phyloP scores from a whole-genome alignment of 78 protist genomes.

The Mantamonas sphyraenae region DNA sequence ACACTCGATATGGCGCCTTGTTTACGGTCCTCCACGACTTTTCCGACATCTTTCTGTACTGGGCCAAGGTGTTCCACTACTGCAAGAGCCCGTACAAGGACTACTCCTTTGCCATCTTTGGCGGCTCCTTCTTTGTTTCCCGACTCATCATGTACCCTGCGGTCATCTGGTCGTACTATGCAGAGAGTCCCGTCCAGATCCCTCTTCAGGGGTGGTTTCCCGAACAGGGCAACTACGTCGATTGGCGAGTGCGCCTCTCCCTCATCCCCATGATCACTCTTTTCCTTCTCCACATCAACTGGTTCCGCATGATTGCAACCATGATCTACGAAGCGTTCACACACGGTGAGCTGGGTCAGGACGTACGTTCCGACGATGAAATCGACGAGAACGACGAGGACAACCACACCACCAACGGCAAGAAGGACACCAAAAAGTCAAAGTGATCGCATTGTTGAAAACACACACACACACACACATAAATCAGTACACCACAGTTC shows the following conservation, averaged over 20 bases:
- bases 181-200: background rate
- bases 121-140: background rate
- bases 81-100: constrained; percentile 4
- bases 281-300: background rate
- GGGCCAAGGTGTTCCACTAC: background rate
- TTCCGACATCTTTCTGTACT: constrained; percentile 10
- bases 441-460: no score
- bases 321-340: background rate
- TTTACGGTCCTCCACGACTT: background rate
- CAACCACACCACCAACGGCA: no score
- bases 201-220: background rate
- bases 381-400: no score
- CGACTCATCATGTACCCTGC: constrained; percentile 1
- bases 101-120: background rate
- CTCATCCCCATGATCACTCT: no score
- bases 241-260: no score
- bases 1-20: background rate
- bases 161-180: background rate
- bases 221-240: no score
- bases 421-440: no score
- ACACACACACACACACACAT: no score
- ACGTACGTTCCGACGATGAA: background rate
- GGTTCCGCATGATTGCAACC: no score
- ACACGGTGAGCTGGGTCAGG: background rate
- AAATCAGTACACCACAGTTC: no score